A percentile compares a stretch with the other conserved stretches of the same genome.
Evolutionary conservation across 2,329 filamentous ascomycete species (phyloP).

Genomic region (Botrytis fragariae): DNA sequence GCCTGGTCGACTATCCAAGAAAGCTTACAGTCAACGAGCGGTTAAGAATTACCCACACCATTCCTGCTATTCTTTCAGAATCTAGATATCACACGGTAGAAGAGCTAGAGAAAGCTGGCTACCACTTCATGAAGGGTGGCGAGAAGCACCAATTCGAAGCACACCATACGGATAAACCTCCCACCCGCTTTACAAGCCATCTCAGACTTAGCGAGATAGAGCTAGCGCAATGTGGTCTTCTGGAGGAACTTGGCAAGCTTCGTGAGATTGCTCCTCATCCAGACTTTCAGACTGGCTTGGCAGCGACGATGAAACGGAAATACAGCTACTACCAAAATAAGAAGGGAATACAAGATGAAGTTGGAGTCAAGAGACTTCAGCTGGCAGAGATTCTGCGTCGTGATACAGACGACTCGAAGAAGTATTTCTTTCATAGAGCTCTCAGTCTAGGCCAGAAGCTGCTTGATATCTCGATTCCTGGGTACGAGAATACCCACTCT

Average conservation of each 20-base stretch:
- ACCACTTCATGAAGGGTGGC: not conserved
- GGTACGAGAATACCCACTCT: not conserved
- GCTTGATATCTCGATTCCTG: conserved; percentile 1
- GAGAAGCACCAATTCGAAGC: conserved; percentile 1
- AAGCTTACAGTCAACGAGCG: not conserved
- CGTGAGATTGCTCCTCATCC: not conserved
- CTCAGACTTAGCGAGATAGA: not conserved
- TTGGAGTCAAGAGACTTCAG: not conserved
- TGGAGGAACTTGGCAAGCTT: not conserved
- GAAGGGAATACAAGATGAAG: not conserved
- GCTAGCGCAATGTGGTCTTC: not conserved
- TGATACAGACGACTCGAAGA: not conserved
- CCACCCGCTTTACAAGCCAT: not conserved
- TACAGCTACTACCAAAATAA: not conserved
- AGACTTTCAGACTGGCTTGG: not conserved
- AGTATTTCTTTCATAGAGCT: not conserved
- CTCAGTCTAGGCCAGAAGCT: not conserved
- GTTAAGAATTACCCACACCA: not conserved
- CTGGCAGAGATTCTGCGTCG: not conserved
- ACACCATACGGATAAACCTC: not conserved
- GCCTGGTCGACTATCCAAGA: not conserved
- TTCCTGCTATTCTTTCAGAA: not conserved
- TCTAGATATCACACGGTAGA: not conserved
- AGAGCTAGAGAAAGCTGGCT: not conserved
- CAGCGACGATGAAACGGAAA: not conserved